phyloP scores from a whole-genome alignment of 129 eudicot genomes.

The Deinandra increscens region DNA sequence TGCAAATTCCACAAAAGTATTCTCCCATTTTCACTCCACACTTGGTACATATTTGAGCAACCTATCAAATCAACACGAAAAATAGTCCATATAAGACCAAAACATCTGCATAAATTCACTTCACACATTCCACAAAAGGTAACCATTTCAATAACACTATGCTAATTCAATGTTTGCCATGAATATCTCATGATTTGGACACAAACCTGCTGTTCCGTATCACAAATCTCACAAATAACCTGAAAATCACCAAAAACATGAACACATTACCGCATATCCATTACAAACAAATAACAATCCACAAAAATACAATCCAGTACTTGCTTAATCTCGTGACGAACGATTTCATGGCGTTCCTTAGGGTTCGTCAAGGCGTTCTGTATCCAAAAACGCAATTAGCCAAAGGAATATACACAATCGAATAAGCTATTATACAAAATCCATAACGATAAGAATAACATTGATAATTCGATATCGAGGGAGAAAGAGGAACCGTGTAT shows the following conservation, averaged over 20 bases:
- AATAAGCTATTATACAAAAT: neutral
- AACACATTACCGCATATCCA: conserved; percentile 12
- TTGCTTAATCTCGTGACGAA: conserved; percentile 77
- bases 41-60: conserved; percentile 60
- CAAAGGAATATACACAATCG: neutral
- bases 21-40: conserved; percentile 94
- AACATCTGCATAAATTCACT: neutral
- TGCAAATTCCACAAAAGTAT: conserved; percentile 79
- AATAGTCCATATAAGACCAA: conserved; percentile 1
- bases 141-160: neutral
- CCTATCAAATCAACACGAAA: conserved; percentile 43
- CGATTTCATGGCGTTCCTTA: conserved; percentile 81
- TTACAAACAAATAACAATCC: neutral
- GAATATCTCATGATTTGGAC: neutral
- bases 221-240: conserved; percentile 87
- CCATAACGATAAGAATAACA: neutral
- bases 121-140: neutral
- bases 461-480: neutral
- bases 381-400: neutral
- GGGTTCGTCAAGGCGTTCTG: conserved; percentile 66
- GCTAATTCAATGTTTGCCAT: neutral
- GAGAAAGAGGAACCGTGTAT: conserved; percentile 45
- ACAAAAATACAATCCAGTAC: conserved; percentile 32
- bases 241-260: conserved; percentile 28
- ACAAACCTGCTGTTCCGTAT: conserved; percentile 80